Percentiles rank a stretch among this genome's conserved stretches.
These are phyloP conservation scores for Termitomyces bulborhizus DNA, from an alignment of 768 basidiomycete species.

Conservation along the genomic window DNA sequence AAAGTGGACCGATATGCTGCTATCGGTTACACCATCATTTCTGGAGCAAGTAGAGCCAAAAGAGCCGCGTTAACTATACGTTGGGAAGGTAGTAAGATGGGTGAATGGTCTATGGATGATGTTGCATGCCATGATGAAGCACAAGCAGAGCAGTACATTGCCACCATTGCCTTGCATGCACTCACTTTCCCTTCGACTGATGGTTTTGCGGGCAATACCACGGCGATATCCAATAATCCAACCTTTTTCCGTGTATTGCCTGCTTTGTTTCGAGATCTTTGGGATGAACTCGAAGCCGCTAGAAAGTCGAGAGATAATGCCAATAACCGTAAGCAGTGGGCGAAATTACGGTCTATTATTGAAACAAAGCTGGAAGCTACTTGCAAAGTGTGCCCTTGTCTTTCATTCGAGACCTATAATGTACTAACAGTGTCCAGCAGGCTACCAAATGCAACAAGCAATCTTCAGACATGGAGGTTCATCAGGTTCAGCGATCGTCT, in stretches of 20 bases:
- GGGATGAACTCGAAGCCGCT: constrained; percentile 77
- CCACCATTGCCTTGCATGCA: constrained; percentile 79
- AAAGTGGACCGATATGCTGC: constrained; percentile 74
- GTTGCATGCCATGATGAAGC: constrained; percentile 69
- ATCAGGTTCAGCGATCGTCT: background rate
- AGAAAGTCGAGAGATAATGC: constrained; percentile 57
- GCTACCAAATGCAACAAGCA: constrained; percentile 18
- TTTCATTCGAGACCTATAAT: background rate
- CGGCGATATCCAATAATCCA: constrained; percentile 34
- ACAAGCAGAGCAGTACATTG: constrained; percentile 89
- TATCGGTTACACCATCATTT: constrained; percentile 59
- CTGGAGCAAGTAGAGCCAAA: constrained; percentile 67
- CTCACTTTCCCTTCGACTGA: constrained; percentile 58
- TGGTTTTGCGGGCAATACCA: constrained; percentile 52
- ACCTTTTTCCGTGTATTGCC: constrained; percentile 82
- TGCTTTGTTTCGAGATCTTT: constrained; percentile 77
- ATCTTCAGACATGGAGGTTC: constrained; percentile 7
- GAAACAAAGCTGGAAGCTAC: constrained; percentile 46
- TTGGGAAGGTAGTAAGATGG: constrained; percentile 57
- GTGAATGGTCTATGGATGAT: constrained; percentile 79
- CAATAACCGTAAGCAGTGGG: constrained; percentile 68
- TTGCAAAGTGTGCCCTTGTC: constrained; percentile 30
- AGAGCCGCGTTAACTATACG: constrained; percentile 67
- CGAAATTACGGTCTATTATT: constrained; percentile 56
- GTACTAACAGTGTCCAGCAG: constrained; percentile 12